Conservation (phyloP, 768 basidiomycete species). For the Russula olivacea region DNA sequence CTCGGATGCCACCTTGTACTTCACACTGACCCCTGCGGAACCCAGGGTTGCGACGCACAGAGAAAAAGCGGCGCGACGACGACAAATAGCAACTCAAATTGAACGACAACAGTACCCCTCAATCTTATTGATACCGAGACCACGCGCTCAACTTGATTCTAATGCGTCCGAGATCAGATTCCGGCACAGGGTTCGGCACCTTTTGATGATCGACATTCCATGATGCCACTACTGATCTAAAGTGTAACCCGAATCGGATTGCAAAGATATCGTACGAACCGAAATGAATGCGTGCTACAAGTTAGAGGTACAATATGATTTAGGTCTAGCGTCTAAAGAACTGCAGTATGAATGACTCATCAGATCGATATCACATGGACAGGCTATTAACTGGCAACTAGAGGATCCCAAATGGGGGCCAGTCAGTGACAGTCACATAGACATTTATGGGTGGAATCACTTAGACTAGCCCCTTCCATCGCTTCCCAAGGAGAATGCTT, state of each 20-base stretch:
- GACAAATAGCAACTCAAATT: not conserved
- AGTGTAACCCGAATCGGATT: not conserved
- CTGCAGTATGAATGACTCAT: not conserved
- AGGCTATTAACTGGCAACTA: not conserved
- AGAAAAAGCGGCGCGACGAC: not conserved
- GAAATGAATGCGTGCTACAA: not conserved
- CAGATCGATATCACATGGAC: not conserved
- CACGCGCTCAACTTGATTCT: not conserved
- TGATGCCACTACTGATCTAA: not conserved
- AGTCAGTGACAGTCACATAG: not conserved
- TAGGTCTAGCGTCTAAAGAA: not conserved
- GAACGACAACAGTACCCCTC: not conserved
- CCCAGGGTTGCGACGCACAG: conserved; percentile 34
- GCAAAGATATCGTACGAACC: not conserved
- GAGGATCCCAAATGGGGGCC: not conserved
- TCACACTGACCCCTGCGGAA: conserved; percentile 20
- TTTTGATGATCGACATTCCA: not conserved
- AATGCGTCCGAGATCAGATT: conserved; percentile 1
- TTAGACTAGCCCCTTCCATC: conserved; percentile 56
- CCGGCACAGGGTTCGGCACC: not conserved
- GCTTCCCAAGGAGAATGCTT: conserved; percentile 51
- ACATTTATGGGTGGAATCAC: not conserved
- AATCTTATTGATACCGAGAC: not conserved
- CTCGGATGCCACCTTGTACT: not conserved
- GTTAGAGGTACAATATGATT: not conserved